Conservation (phyloP, 441 rosid genomes). For the Eruca vesicaria region DNA sequence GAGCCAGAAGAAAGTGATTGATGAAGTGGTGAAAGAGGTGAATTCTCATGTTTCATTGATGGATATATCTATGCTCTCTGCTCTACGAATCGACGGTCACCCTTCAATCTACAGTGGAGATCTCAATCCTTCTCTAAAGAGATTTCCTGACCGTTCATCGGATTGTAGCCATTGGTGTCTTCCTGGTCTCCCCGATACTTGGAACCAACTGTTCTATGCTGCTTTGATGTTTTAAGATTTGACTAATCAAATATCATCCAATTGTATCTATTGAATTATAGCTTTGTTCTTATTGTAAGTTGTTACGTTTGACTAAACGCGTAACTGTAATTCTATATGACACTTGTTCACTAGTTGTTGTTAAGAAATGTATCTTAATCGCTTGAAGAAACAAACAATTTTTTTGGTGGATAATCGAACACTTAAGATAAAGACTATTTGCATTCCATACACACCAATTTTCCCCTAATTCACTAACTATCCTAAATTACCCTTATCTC, state of each 20-base stretch:
- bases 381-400: background rate
- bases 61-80: conserved; percentile 86
- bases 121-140: conserved; percentile 57
- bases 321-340: conserved; percentile 18
- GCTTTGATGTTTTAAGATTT: conserved; percentile 48
- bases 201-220: conserved; percentile 82
- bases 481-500: too few species aligned
- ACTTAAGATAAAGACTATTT: background rate
- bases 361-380: background rate
- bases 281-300: background rate
- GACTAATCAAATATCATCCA: conserved; percentile 9
- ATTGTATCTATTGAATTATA: conserved; percentile 26
- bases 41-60: conserved; percentile 54
- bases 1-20: conserved; percentile 68
- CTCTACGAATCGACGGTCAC: conserved; percentile 78
- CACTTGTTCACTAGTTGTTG: background rate
- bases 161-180: conserved; percentile 99
- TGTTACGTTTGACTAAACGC: conserved; percentile 6
- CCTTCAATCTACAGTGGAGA: conserved; percentile 91
- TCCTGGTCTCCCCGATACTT: conserved; percentile 93
- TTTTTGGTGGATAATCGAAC: background rate
- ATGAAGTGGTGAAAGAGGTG: conserved; percentile 58
- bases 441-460: too few species aligned
- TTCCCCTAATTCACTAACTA: too few species aligned
- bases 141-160: conserved; percentile 66